Percentiles rank a stretch among this genome's conserved stretches.
phyloP scores from a whole-genome alignment of 2,329 filamentous ascomycete genomes.

The Podosphaera leucotricha region DNA sequence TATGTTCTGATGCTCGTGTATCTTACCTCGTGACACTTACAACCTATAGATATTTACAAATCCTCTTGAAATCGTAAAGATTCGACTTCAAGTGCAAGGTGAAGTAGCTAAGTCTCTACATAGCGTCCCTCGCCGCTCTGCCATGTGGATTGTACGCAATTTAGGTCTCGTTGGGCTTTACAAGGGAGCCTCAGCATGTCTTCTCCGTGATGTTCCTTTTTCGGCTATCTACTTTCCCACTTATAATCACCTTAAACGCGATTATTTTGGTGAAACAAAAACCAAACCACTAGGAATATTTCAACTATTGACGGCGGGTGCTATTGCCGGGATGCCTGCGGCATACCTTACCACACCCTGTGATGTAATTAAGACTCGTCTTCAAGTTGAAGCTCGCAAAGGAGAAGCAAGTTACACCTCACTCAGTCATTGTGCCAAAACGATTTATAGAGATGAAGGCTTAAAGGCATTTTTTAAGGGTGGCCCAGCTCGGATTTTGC shows the following conservation, averaged over 20 bases:
- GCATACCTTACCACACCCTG: slow-evolving; percentile 91
- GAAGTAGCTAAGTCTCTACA: slow-evolving; percentile 78
- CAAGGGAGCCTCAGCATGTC: slow-evolving; percentile 85
- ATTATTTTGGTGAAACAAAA: slow-evolving; percentile 73
- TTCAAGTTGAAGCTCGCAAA: slow-evolving; percentile 94
- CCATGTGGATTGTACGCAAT: slow-evolving; percentile 94
- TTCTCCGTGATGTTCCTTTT: slow-evolving; percentile 91
- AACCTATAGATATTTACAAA: slow-evolving; percentile 66
- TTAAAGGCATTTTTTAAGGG: slow-evolving; percentile 98
- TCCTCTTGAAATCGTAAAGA: slow-evolving; percentile 97
- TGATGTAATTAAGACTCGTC: slow-evolving; percentile 96
- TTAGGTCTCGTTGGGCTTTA: slow-evolving; percentile 84
- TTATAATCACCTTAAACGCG: slow-evolving; percentile 82
- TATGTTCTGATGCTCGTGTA: slow-evolving; percentile 25
- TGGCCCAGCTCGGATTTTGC: slow-evolving; percentile 78
- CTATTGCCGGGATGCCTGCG: slow-evolving; percentile 78
- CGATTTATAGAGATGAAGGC: slow-evolving; percentile 74
- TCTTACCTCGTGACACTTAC: neutral
- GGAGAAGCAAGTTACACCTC: slow-evolving; percentile 75
- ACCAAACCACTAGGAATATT: slow-evolving; percentile 75
- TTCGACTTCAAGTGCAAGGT: slow-evolving; percentile 88
- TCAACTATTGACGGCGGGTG: slow-evolving; percentile 81
- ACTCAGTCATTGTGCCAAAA: slow-evolving; percentile 62
- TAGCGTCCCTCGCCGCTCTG: slow-evolving; percentile 64
- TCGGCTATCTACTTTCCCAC: slow-evolving; percentile 97